phyloP scores from a whole-genome alignment of 1,284 basidiomycete species.

The Acaromyces ingoldii region DNA sequence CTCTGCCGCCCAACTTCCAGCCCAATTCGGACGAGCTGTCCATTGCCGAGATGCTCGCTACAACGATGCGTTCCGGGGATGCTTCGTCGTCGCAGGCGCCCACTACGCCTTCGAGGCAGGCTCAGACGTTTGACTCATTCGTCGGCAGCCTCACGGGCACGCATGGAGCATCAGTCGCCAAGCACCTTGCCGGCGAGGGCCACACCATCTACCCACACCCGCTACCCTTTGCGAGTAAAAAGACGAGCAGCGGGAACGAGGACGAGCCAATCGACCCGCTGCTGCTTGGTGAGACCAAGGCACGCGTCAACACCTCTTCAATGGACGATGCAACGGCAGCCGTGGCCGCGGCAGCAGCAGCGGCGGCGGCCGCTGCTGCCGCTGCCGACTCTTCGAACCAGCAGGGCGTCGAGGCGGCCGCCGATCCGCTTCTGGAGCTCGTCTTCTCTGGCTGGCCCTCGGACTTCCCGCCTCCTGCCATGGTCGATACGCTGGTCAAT shows the following conservation, averaged over 20 bases:
- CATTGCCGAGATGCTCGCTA: slow-evolving; percentile 37
- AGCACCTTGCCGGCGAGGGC: too few species aligned
- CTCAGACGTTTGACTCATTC: neutral
- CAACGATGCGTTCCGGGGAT: slow-evolving; percentile 40
- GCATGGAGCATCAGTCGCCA: neutral
- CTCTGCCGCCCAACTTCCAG: neutral
- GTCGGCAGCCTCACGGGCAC: slow-evolving; percentile 1
- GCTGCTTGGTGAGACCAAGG: neutral
- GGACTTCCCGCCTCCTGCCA: slow-evolving; percentile 33
- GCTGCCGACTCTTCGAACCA: too few species aligned
- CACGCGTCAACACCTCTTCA: neutral
- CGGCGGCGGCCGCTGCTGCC: too few species aligned
- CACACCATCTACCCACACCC: neutral
- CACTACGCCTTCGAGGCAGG: neutral
- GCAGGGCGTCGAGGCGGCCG: too few species aligned
- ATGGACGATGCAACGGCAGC: too few species aligned
- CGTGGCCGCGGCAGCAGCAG: too few species aligned
- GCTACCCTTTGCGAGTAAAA: neutral
- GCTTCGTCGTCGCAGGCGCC: slow-evolving; percentile 4
- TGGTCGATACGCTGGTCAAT: slow-evolving; percentile 27
- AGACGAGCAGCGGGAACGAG: neutral
- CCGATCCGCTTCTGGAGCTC: slow-evolving; percentile 23
- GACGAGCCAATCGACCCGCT: neutral
- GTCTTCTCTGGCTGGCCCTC: slow-evolving; percentile 35
- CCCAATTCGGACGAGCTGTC: slow-evolving; percentile 31